A percentile compares a stretch with the other conserved stretches of the same genome.
Conservation (phyloP, 108 stramenopile genomes). For the Skeletonema marinoi region DNA sequence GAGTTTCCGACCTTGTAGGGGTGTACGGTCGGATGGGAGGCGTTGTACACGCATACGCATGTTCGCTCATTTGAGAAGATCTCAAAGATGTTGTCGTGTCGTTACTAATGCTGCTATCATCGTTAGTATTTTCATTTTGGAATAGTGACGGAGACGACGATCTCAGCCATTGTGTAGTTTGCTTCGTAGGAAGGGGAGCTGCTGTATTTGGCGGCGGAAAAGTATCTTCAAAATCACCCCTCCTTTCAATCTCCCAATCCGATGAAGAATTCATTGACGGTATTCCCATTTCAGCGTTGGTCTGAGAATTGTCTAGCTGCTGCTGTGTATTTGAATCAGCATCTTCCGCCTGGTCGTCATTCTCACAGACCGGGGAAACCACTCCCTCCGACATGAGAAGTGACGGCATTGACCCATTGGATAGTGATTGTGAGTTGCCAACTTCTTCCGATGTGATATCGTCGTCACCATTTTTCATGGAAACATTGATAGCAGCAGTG, state of each 20-base stretch:
- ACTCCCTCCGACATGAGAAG: slow-evolving; percentile 6
- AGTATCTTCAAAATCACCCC: not conserved
- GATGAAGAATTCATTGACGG: not conserved
- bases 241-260: not conserved
- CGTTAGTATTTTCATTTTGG: not conserved
- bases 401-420: slow-evolving; percentile 1
- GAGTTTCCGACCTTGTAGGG: not conserved
- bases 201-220: slow-evolving; percentile 8
- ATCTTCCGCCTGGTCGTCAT: not conserved
- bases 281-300: not conserved
- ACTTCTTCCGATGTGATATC: not conserved
- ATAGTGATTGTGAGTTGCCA: not conserved
- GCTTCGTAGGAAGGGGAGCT: not conserved
- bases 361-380: not conserved
- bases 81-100: not conserved
- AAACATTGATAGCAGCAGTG: not conserved
- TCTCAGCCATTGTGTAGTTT: not conserved
- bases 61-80: not conserved
- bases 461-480: not conserved
- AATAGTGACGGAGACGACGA: not conserved
- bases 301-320: not conserved
- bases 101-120: not conserved
- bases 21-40: not conserved
- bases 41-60: not conserved
- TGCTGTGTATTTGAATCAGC: not conserved